Evolutionary conservation across 208 protist species (phyloP).

Genomic region (Crithidia acanthocephali): DNA sequence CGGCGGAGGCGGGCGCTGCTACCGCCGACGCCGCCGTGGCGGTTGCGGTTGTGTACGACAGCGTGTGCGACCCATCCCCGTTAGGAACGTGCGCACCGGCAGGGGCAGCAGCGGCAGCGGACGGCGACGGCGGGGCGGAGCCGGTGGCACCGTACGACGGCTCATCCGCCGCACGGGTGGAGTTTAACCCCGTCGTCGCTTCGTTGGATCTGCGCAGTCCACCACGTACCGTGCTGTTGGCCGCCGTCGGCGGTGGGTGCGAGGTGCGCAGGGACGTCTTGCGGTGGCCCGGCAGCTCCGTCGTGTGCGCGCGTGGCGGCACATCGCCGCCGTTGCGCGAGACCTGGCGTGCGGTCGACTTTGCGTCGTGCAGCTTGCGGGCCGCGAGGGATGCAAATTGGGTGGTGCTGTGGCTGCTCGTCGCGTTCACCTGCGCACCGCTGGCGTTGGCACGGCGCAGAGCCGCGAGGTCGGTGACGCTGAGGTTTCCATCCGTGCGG

Average conservation of each 20-base stretch:
- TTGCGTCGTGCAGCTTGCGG: conserved; percentile 34
- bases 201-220: background rate
- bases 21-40: background rate
- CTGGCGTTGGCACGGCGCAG: conserved; percentile 11
- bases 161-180: conserved; percentile 5
- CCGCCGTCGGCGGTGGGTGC: background rate
- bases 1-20: conserved; percentile 16
- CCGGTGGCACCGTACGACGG: background rate
- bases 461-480: conserved; percentile 13
- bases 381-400: conserved; percentile 12
- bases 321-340: conserved; percentile 18
- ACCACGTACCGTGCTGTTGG: background rate
- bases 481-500: conserved; percentile 15
- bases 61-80: background rate
- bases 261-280: background rate
- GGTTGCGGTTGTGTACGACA: background rate
- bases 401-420: background rate
- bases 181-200: background rate
- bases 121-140: conserved; percentile 19
- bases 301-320: conserved; percentile 12
- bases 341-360: conserved; percentile 25
- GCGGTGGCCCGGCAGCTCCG: background rate
- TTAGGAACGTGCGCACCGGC: background rate
- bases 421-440: background rate
- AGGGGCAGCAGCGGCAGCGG: background rate